Percentiles rank a stretch among this genome's conserved stretches.
Conservation (phyloP, 257 asterid species). For the Paulownia fortunei region DNA sequence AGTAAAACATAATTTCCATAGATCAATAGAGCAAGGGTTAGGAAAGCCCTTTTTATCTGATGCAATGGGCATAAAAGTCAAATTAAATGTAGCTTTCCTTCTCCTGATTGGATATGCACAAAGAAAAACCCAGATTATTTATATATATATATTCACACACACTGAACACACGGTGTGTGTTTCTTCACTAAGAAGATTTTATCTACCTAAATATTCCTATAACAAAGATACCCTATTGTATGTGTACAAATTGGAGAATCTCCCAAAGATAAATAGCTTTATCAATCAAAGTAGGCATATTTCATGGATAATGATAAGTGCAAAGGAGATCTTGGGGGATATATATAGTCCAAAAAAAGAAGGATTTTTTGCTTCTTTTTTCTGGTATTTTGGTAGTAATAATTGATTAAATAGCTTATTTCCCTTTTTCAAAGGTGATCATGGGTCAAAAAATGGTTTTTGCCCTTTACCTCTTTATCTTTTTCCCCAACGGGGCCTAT, state of each 20-base stretch:
- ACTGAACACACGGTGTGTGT: background rate
- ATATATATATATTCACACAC: background rate
- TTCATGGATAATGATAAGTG: constrained; percentile 51
- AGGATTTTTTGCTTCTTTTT: constrained; percentile 18
- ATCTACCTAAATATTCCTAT: constrained; percentile 39
- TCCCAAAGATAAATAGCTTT: constrained; percentile 45
- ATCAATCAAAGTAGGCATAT: constrained; percentile 41
- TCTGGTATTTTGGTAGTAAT: constrained; percentile 10
- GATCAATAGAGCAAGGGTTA: no score
- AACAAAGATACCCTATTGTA: constrained; percentile 37
- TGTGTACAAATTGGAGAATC: constrained; percentile 50
- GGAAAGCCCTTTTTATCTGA: no score
- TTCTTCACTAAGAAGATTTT: constrained; percentile 48
- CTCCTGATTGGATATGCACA: no score
- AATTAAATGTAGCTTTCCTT: background rate
- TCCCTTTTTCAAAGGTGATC: constrained; percentile 58
- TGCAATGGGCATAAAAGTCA: no score
- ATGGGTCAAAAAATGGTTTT: constrained; percentile 61
- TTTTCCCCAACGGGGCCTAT: constrained; percentile 45
- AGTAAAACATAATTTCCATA: no score
- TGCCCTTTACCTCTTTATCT: constrained; percentile 56
- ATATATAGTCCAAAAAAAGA: no score
- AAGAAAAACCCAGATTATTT: background rate
- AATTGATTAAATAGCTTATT: constrained; percentile 13
- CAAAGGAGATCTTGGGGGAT: constrained; percentile 45